A percentile compares a stretch with the other conserved stretches of the same genome.
Evolutionary conservation across 179 eudicot genomes (phyloP).

Genomic region (Vitellaria paradoxa): DNA sequence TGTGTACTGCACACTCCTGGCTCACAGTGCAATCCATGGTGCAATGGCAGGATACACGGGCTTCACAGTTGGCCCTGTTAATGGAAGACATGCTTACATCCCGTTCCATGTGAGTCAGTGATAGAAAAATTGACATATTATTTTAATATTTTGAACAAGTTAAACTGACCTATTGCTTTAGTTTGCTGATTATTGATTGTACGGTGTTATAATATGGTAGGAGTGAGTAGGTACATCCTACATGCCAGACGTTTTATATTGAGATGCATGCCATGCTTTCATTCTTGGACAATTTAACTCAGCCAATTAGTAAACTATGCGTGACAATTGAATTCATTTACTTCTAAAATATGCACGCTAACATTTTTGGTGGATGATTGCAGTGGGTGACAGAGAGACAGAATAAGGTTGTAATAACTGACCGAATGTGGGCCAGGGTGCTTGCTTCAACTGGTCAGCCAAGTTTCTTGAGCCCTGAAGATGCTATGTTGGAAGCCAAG

Average conservation of each 20-base stretch:
- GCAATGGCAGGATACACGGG: constrained; percentile 78
- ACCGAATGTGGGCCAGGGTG: constrained; percentile 42
- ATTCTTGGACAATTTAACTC: too few relatives aligned
- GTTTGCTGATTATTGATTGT: background rate
- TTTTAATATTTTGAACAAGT: background rate
- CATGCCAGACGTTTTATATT: too few relatives aligned
- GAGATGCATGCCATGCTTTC: too few relatives aligned
- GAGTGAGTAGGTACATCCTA: too few relatives aligned
- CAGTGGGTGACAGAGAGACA: constrained; percentile 36
- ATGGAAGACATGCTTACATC: constrained; percentile 46
- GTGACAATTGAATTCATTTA: too few relatives aligned
- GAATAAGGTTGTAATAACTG: constrained; percentile 38
- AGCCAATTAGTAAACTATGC: too few relatives aligned
- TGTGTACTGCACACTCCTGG: constrained; percentile 61
- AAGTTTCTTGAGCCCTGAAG: constrained; percentile 26
- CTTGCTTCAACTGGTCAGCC: constrained; percentile 40
- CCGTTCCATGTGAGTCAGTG: constrained; percentile 1
- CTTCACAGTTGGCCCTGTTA: constrained; percentile 55
- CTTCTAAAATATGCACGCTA: too few relatives aligned
- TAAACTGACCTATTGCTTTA: background rate
- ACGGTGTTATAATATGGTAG: too few relatives aligned
- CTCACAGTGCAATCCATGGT: constrained; percentile 64
- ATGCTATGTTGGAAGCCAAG: background rate
- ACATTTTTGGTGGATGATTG: constrained; percentile 2
- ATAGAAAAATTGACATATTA: background rate